Percentiles rank a stretch among this genome's conserved stretches.
Conservation (phyloP, 305 asterid species). For the Vinca major region DNA sequence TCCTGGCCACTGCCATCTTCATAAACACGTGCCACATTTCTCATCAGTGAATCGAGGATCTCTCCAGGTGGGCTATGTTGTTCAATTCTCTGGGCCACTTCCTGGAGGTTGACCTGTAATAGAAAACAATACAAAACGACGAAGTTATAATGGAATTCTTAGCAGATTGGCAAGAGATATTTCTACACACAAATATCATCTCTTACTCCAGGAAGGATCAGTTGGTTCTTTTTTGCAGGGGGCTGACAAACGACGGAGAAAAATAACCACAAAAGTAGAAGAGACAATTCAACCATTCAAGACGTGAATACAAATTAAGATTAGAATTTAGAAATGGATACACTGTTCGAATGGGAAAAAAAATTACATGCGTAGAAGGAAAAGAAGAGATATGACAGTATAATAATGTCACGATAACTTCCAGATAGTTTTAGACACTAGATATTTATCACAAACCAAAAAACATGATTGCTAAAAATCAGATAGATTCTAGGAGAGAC, state of each 20-base stretch:
- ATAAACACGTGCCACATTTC: slow-evolving; percentile 25
- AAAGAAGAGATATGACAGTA: neutral
- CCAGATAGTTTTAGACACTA: too few species aligned
- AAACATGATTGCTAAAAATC: neutral
- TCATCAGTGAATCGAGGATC: slow-evolving; percentile 41
- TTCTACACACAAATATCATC: neutral
- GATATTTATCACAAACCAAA: neutral
- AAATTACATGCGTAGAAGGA: neutral
- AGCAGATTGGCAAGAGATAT: neutral
- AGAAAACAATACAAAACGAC: neutral
- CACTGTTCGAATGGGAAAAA: neutral
- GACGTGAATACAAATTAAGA: neutral
- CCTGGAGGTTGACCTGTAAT: slow-evolving; percentile 35
- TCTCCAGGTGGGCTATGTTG: slow-evolving; percentile 35
- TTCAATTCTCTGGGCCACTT: slow-evolving; percentile 42
- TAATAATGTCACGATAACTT: neutral
- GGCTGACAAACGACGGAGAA: neutral
- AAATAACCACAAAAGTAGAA: neutral
- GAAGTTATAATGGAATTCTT: neutral
- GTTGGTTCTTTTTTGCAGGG: too few species aligned
- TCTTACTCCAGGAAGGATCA: too few species aligned
- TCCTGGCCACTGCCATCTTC: slow-evolving; percentile 22
- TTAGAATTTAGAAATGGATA: too few species aligned
- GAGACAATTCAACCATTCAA: neutral
- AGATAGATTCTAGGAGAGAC: neutral